phyloP scores from a whole-genome alignment of 768 basidiomycete genomes.

The Hysterangium stoloniferum region DNA sequence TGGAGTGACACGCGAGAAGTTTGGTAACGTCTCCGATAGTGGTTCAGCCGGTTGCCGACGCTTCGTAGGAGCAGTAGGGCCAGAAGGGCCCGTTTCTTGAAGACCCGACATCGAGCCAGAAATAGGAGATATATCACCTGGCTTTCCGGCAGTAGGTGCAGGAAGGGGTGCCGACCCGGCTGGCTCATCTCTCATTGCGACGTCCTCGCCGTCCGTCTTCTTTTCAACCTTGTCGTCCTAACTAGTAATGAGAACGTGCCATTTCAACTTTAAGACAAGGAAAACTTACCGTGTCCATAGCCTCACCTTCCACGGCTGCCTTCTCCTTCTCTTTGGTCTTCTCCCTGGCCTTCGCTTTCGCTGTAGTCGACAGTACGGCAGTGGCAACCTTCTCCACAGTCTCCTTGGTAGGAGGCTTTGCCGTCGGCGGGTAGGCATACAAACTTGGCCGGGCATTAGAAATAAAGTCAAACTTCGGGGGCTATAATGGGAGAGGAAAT shows the following conservation, averaged over 20 bases:
- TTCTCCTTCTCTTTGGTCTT: conserved; percentile 64
- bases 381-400: conserved; percentile 85
- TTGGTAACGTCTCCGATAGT: conserved; percentile 63
- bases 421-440: conserved; percentile 85
- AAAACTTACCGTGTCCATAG: conserved; percentile 70
- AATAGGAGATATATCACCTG: conserved; percentile 51
- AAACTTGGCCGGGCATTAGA: conserved; percentile 87
- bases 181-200: conserved; percentile 72
- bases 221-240: conserved; percentile 49
- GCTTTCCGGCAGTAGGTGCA: conserved; percentile 24
- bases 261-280: neutral
- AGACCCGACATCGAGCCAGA: conserved; percentile 45
- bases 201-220: conserved; percentile 52
- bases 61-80: conserved; percentile 26
- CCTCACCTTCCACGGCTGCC: conserved; percentile 64
- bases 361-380: conserved; percentile 94
- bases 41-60: conserved; percentile 54
- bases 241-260: neutral
- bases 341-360: conserved; percentile 92
- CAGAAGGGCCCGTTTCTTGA: conserved; percentile 24
- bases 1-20: conserved; percentile 90
- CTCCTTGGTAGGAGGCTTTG: conserved; percentile 89
- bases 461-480: conserved; percentile 87
- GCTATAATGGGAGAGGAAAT: conserved; percentile 39
- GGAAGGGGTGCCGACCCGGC: conserved; percentile 22